These are phyloP conservation scores for Acacia crassicarpa DNA, from an alignment of 306 rosid genomes.

Conservation along the genomic window DNA sequence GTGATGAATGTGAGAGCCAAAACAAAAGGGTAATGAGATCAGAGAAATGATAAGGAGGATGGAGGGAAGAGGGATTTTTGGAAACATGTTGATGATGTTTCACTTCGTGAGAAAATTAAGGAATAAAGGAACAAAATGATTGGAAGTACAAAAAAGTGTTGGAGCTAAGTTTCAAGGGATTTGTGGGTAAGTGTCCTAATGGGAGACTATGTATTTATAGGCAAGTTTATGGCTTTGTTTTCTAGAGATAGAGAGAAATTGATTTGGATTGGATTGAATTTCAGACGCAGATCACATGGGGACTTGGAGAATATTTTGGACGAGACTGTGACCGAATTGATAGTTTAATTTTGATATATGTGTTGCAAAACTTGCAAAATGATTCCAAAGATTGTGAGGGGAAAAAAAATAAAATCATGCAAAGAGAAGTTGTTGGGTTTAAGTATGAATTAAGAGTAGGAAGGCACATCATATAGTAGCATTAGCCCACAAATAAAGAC, in stretches of 20 bases:
- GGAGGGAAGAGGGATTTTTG: slow-evolving; percentile 24
- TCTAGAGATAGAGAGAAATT: slow-evolving; percentile 5
- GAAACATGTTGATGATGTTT: slow-evolving; percentile 35
- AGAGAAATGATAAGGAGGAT: neutral
- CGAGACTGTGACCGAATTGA: slow-evolving; percentile 20
- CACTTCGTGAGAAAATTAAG: slow-evolving; percentile 7
- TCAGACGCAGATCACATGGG: neutral
- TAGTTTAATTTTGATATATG: neutral
- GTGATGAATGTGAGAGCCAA: slow-evolving; percentile 31
- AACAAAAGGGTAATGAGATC: slow-evolving; percentile 37
- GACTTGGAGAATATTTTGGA: neutral
- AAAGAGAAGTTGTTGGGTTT: neutral
- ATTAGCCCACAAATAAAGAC: neutral
- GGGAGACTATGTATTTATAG: slow-evolving; percentile 39
- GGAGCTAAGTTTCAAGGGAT: neutral
- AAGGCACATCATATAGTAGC: neutral
- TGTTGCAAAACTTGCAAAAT: neutral
- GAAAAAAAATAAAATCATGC: neutral
- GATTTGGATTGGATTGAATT: neutral
- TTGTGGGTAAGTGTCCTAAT: slow-evolving; percentile 34
- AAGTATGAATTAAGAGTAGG: neutral
- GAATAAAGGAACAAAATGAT: neutral
- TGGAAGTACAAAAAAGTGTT: slow-evolving; percentile 5
- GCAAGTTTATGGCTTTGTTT: neutral
- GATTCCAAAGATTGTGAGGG: neutral